Conservation (phyloP, 306 rosid species). For the Bauhinia variegata region DNA sequence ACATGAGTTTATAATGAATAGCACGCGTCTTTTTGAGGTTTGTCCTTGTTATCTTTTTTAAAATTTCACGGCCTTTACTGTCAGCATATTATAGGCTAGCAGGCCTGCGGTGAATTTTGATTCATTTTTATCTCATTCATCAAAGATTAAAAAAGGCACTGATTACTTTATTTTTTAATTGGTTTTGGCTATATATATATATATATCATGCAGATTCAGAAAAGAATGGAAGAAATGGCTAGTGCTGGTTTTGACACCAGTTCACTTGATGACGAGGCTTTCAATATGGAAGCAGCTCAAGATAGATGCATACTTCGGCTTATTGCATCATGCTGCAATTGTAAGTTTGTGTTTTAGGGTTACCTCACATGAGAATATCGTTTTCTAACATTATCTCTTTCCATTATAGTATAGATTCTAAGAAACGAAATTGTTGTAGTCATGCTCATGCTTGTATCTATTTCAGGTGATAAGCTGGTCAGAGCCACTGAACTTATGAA, state of each 20-base stretch:
- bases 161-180: slow-evolving; percentile 4
- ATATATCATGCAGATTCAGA: slow-evolving; percentile 69
- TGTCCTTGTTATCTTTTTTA: slow-evolving; percentile 28
- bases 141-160: background rate
- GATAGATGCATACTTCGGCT: slow-evolving; percentile 92
- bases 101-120: slow-evolving; percentile 12
- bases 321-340: slow-evolving; percentile 91
- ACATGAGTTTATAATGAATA: slow-evolving; percentile 78
- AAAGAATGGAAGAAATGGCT: slow-evolving; percentile 72
- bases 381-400: background rate
- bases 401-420: slow-evolving; percentile 15
- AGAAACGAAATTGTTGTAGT: background rate
- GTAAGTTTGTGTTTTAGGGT: slow-evolving; percentile 45
- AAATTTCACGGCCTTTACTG: slow-evolving; percentile 19
- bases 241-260: slow-evolving; percentile 61
- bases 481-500: slow-evolving; percentile 90
- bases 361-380: background rate
- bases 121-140: slow-evolving; percentile 10
- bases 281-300: slow-evolving; percentile 86
- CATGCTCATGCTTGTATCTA: slow-evolving; percentile 6
- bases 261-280: slow-evolving; percentile 81
- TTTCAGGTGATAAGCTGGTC: slow-evolving; percentile 90
- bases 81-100: no score
- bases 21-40: slow-evolving; percentile 79
- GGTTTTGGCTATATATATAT: slow-evolving; percentile 1